These are phyloP conservation scores for Platanus orientalis DNA, from an alignment of 164 flowering plant genomes.

Conservation along the genomic window DNA sequence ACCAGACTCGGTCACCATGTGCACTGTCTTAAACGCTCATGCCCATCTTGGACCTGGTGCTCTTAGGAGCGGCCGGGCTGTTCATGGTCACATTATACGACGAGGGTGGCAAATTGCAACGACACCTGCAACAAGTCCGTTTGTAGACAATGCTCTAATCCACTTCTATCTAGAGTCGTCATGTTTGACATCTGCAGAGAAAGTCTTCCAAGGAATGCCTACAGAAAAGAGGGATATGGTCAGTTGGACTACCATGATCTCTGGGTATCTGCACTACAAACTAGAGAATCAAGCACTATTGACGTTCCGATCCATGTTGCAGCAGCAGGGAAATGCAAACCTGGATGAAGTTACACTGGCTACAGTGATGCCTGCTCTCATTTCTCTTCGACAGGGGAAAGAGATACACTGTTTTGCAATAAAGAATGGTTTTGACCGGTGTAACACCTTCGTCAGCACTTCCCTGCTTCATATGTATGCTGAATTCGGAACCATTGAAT, in stretches of 20 bases:
- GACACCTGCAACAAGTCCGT: background rate
- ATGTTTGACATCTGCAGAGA: slow-evolving; percentile 11
- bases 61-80: slow-evolving; percentile 5
- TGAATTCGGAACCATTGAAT: slow-evolving; percentile 12
- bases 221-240: slow-evolving; percentile 6
- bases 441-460: slow-evolving; percentile 9
- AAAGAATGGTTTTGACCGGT: slow-evolving; percentile 4
- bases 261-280: slow-evolving; percentile 7
- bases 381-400: slow-evolving; percentile 14
- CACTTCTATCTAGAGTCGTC: slow-evolving; percentile 14
- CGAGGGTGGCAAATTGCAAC: background rate
- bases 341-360: slow-evolving; percentile 8
- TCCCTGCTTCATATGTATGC: slow-evolving; percentile 13
- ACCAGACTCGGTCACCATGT: slow-evolving; percentile 13
- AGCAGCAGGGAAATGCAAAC: background rate
- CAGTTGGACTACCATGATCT: slow-evolving; percentile 16
- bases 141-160: slow-evolving; percentile 14
- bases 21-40: slow-evolving; percentile 10
- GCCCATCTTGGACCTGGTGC: slow-evolving; percentile 4
- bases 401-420: slow-evolving; percentile 15
- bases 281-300: slow-evolving; percentile 5
- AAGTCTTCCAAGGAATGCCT: slow-evolving; percentile 3
- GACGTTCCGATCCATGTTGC: slow-evolving; percentile 12
- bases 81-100: slow-evolving; percentile 6
- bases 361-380: slow-evolving; percentile 10